Evolutionary conservation across 2,329 filamentous ascomycete genomes (phyloP), one percentile per base, ranked within the genome.

Genomic region (Paramyrothecium sp.): DNA sequence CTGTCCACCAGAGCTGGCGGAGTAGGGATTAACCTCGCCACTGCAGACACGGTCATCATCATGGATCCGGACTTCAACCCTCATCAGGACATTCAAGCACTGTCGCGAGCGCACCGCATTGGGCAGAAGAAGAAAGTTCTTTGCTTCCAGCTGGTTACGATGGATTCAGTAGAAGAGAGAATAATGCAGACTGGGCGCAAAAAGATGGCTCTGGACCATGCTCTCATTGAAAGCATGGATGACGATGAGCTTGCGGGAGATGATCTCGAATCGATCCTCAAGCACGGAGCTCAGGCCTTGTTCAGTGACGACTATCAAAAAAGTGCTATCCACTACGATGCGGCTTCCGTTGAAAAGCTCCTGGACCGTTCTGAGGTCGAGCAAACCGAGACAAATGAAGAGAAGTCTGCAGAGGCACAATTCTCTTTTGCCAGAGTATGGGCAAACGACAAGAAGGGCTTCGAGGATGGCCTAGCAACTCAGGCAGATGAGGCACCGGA

Each of bases 61-160:
- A 86, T 98, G 63, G 93, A 99, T 66, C 92, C 92, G 0, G 95
- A 99, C 69, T 98, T 96, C 79, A 99, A 99, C 60, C 95, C 95
- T 1, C 95, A 99, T 69, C 95, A 99, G 73, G 96, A 99, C 67
- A 90, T 99, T 46, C 95, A 99, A 72, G 95, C 95, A 0, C 81
- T 99, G 30, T 96, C 94, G 30, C 88, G 96, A 62, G 95, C 94
- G 19, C 95, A 99, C 73, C 89, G 95, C 23, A 98, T 99, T 61
- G 96, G 96, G 0, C 96, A 99, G 73, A 92, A 92, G 73, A 92
- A 95, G 63, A 97, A 96, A 66, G 95, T 99, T 0, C 81, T 99
- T 2, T 96, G 96, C 63, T 97, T 98, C 67, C 94, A 98, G 70
- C 78, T 99, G 0, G 92, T 97, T 80, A 98, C 92, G 2, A 89